Base-by-base conservation (phyloP, 2,329 filamentous ascomycete genomes). In the Akanthomyces dipterigenus region DNA sequence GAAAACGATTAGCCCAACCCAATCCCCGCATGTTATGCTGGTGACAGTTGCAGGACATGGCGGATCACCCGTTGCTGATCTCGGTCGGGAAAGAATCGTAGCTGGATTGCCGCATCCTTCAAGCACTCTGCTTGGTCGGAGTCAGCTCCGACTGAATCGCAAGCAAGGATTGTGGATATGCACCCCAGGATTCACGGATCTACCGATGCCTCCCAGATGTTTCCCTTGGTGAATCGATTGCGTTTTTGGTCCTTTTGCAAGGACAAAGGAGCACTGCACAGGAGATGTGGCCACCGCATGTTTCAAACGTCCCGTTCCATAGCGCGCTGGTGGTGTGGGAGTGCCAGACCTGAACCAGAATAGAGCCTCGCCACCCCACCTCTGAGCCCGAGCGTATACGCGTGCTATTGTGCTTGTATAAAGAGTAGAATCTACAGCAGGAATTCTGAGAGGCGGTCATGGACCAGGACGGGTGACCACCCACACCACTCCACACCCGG, bases 381-480 rank as follows among this genome's bases (percentile, higher is more conserved):
- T 20, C 11, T 3, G 20, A 34, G 22, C 20, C 40, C 53, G 18
- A 34, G 16, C 45, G 53, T 24, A 55, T 26, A 46, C 40, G 53
- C 40, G 53, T 45, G n/a, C 43, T 38, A 38, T 38, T n/a, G 9
- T 26, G 24, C 38, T 45, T 45, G 38, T 57, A 2, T 31, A 20
- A 11, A 40, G n/a, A n/a, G n/a, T n/a, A n/a, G n/a, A n/a, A 40
- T 22, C 22, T 20, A 18, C 26, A 45, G 24, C n/a, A 7, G 5
- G 20, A 20, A 20, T 56, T 34, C 16, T 42, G 5, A 22, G 38
- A 36, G 36, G 28, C 45, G 26, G 24, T 38, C 14, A 38, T 7
- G 40, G 31, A n/a, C n/a, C n/a, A n/a, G n/a, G n/a, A 38, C 55
- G 55, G 55, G 55, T 57, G 55, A 57, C 55, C 56, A 51, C 46